A percentile compares a stretch with the other conserved stretches of the same genome.
Evolutionary conservation across 2,329 filamentous ascomycete genomes (phyloP).

Genomic region (Arthrobotrys sinensis): DNA sequence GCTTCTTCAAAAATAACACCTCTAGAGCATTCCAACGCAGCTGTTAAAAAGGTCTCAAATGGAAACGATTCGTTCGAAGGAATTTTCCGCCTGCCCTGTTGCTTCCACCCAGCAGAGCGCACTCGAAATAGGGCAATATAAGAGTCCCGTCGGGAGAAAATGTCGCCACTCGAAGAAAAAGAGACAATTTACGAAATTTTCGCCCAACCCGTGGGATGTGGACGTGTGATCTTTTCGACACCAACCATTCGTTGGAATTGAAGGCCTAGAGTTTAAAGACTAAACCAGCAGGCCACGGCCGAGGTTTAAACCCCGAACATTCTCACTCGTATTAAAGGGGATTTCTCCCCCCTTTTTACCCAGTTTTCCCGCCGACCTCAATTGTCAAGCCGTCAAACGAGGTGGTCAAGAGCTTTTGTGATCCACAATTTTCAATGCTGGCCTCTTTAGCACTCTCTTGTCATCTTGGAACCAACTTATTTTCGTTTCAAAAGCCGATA

Average conservation of each 20-base stretch:
- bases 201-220: not conserved
- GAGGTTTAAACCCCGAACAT: constrained; percentile 14
- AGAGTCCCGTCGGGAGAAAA: constrained; percentile 27
- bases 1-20: constrained; percentile 14
- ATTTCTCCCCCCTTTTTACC: constrained; percentile 42
- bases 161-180: constrained; percentile 36
- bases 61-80: constrained; percentile 36
- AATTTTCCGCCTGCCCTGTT: constrained; percentile 30
- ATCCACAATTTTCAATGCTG: constrained; percentile 23
- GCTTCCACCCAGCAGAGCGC: not conserved
- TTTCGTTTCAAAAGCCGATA: constrained; percentile 56
- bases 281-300: not conserved
- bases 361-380: constrained; percentile 21
- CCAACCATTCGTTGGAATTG: constrained; percentile 41
- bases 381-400: constrained; percentile 4
- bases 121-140: constrained; percentile 31
- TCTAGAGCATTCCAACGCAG: constrained; percentile 18
- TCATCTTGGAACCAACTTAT: constrained; percentile 31
- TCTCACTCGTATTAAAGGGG: constrained; percentile 33
- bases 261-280: constrained; percentile 2
- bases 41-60: constrained; percentile 32
- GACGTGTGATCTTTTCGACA: constrained; percentile 37
- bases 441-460: constrained; percentile 17
- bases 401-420: constrained; percentile 16
- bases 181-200: constrained; percentile 13